Evolutionary conservation across 78 protist species (phyloP), one percentile per base, ranked within the genome.

Genomic region (Tieghemostelium lacteum): DNA sequence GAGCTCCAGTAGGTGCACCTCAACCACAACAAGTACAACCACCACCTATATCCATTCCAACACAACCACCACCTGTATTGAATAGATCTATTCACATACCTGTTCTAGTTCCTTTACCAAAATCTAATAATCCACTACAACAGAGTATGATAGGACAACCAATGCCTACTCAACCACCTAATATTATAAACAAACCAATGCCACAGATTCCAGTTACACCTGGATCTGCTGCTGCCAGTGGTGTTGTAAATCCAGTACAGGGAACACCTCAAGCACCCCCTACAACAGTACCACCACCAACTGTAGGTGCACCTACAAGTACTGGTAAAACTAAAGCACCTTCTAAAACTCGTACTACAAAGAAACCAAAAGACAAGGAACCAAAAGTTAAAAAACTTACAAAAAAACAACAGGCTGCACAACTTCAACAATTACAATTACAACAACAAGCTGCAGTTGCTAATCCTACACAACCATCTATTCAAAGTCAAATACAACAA

Each of bases 1-100:
- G 39, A 31, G 39, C 12, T 40, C 20, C 54, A 36, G 20, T 39
- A 50, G 20, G 19, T 49, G 22, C 37, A 20, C 16, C 26, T 45
- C 87, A 64, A 76, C 74, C 10, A n/a, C 62, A 74, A 37, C 83
- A 73, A 39, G 33, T 3, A 37, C 26, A 14, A 33, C 83, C 54
- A 58, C 54, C 4, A 61, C 61, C n/a, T 16, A n/a, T n/a, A n/a
- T n/a, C n/a, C n/a, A n/a, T n/a, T n/a, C n/a, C 52, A 14, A 45
- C 52, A 14, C n/a, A 6, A 45, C 52, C 52, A 6, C 52, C 52
- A 45, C n/a, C 10, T 14, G 6, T 45, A 10, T 6, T 45, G 52
- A 45, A 45, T 45, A 45, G 52, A 45, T 45, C 52, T 14, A 10
- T 45, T 45, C 52, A 6, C 6, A 10, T 45, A 14, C 52, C 52